These are phyloP conservation scores for Spencermartinsiella ligniputridi DNA, from an alignment of 1,139 yeast genomes.

Conservation along the genomic window DNA sequence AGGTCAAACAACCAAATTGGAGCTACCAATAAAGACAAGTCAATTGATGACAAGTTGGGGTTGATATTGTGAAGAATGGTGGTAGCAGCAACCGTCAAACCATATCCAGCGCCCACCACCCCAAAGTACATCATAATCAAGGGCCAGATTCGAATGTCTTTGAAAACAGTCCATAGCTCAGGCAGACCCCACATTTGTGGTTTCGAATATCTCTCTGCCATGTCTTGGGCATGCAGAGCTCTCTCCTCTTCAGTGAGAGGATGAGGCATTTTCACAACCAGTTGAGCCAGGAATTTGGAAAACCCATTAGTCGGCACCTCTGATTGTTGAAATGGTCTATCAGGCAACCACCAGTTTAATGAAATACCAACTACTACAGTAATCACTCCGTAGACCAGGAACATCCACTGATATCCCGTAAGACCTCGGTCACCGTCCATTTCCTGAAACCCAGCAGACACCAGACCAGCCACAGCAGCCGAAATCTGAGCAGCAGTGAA, in stretches of 20 bases:
- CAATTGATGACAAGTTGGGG: constrained; percentile 59
- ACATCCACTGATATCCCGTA: constrained; percentile 89
- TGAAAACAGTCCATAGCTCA: constrained; percentile 53
- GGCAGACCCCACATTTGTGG: constrained; percentile 52
- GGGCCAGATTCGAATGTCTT: constrained; percentile 74
- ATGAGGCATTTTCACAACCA: constrained; percentile 30
- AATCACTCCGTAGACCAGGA: constrained; percentile 66
- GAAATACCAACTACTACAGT: constrained; percentile 64
- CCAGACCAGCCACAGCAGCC: constrained; percentile 81
- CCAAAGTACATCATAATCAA: constrained; percentile 85
- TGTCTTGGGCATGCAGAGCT: constrained; percentile 58
- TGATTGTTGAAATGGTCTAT: constrained; percentile 42
- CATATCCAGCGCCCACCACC: constrained; percentile 85
- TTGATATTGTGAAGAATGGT: constrained; percentile 68
- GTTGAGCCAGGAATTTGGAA: constrained; percentile 20
- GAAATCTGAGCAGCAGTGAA: constrained; percentile 88
- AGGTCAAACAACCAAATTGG: constrained; percentile 89
- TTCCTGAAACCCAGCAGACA: constrained; percentile 81
- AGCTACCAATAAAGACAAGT: constrained; percentile 72
- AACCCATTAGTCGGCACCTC: constrained; percentile 7
- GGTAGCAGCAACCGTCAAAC: constrained; percentile 80
- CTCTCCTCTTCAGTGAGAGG: constrained; percentile 47
- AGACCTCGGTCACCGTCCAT: constrained; percentile 68
- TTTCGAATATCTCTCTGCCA: constrained; percentile 46
- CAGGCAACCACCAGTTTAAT: constrained; percentile 83